A percentile compares a stretch with the other conserved stretches of the same genome.
Conservation (phyloP, 352 stramenopile genomes). For the Phytophthora nicotianae region DNA sequence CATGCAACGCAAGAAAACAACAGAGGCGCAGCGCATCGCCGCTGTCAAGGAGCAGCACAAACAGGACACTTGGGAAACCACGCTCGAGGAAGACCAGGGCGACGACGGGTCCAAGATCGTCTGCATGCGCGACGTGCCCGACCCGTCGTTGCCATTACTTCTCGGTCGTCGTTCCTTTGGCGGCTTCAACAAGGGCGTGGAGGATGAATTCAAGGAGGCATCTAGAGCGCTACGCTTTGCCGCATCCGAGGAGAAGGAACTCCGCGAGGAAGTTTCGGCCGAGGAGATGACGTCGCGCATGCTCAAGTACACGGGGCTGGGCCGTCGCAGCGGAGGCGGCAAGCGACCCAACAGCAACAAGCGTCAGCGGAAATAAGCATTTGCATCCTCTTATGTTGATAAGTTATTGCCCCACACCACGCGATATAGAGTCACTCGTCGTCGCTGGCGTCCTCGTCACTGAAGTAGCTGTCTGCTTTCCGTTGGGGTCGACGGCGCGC, state of each 20-base stretch:
- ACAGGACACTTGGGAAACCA: slow-evolving; percentile 62
- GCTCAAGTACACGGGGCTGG: slow-evolving; percentile 84
- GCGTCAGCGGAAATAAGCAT: slow-evolving; percentile 63
- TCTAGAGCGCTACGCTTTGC: slow-evolving; percentile 61
- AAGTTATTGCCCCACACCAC: slow-evolving; percentile 32
- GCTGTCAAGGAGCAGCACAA: slow-evolving; percentile 60
- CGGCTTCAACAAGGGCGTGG: slow-evolving; percentile 82
- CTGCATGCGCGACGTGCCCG: slow-evolving; percentile 62
- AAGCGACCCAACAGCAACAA: slow-evolving; percentile 43
- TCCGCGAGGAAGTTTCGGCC: slow-evolving; percentile 81
- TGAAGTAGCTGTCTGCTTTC: slow-evolving; percentile 69
- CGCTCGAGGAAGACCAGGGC: slow-evolving; percentile 35
- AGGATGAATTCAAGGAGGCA: slow-evolving; percentile 80
- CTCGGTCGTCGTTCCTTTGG: slow-evolving; percentile 82
- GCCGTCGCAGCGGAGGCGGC: slow-evolving; percentile 43
- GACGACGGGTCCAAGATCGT: slow-evolving; percentile 45
- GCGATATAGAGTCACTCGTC: slow-evolving; percentile 33
- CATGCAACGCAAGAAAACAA: slow-evolving; percentile 86
- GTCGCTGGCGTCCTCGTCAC: slow-evolving; percentile 78
- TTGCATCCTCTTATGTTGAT: slow-evolving; percentile 26
- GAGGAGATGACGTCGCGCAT: slow-evolving; percentile 85
- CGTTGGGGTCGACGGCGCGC: slow-evolving; percentile 37
- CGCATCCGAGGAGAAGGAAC: slow-evolving; percentile 69
- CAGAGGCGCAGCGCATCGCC: slow-evolving; percentile 55
- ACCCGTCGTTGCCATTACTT: slow-evolving; percentile 76